Conservation (phyloP, 257 asterid genomes). For the Nyctanthes arbortristis region DNA sequence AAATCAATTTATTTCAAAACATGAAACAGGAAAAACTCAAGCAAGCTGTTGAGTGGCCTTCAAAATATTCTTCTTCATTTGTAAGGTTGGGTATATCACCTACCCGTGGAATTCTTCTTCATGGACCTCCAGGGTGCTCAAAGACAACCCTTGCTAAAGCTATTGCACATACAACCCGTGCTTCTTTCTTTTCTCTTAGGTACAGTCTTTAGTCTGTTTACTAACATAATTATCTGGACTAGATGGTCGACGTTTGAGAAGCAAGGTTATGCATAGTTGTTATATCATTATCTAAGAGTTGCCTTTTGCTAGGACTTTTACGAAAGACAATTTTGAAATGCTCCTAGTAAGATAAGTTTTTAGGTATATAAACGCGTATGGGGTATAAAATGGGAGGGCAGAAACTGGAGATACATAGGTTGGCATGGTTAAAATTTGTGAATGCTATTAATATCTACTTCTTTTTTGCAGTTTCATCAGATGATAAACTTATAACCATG, state of each 20-base stretch:
- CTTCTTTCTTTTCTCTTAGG: slow-evolving; percentile 96
- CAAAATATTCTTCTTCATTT: slow-evolving; percentile 70
- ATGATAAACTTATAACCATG: not conserved
- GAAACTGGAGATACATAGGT: not conserved
- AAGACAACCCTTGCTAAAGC: slow-evolving; percentile 98
- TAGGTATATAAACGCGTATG: not conserved
- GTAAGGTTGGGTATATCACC: slow-evolving; percentile 80
- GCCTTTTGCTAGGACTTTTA: not conserved
- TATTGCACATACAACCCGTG: slow-evolving; percentile 94
- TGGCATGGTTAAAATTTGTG: not conserved
- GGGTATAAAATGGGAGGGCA: not conserved
- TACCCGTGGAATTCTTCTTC: slow-evolving; percentile 85
- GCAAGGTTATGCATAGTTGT: not conserved
- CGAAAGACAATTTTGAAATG: not conserved
- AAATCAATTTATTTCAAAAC: slow-evolving; percentile 16
- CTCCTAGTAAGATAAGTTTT: not conserved
- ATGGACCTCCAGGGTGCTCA: slow-evolving; percentile 99
- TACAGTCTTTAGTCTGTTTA: slow-evolving; percentile 21
- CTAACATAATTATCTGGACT: not conserved
- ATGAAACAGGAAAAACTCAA: slow-evolving; percentile 83
- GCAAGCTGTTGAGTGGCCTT: slow-evolving; percentile 99
- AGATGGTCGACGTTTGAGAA: too few relatives aligned
- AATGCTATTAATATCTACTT: not conserved
- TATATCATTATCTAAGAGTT: not conserved
- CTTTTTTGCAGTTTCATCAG: not conserved